Base-by-base conservation (phyloP, 78 protist genomes). In the Dictyostelium firmibasis region DNA sequence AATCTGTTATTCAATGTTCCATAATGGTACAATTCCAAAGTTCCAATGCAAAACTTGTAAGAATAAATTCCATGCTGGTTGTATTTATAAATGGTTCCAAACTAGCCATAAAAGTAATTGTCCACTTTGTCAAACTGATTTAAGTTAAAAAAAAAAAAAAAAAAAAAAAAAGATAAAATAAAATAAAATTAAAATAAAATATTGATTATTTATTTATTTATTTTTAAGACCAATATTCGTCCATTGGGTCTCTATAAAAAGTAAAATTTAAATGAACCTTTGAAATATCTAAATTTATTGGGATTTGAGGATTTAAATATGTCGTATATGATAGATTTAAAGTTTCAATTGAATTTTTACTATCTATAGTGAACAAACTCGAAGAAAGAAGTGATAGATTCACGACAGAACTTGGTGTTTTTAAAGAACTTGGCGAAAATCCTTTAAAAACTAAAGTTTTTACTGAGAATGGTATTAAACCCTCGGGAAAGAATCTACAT, bases 81-180 rank as follows among this genome's bases (percentile, higher is more conserved):
- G 98, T 81, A 84, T 97, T 41, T 97, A 95, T 83, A 95, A 93
- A 57, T 97, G 98, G 98, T 97, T 97, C 91, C 25, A 38, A 27
- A 78, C 96, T 36, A 69, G 89, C 7, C 94, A 92, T 64, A 97
- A 97, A 79, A 72, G 85, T 31, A 77, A 62, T 29, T 97, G 98
- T 75, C 98, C 98, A 33, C 93, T 96, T 72, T 96, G 98, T n/a
- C 50, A 77, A 41, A 77, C 79, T 27, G 75, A 67, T 64, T 64
- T 64, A 64, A 25, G 31, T 64, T 64, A 64, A 64, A 64, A 64
- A 20, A n/a, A n/a, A 8, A 62, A 7, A 62, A 16, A 62, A 3
- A 18, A 0, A n/a, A 3, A 4, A n/a, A n/a, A 18, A 62, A 8
- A 62, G 2, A 62, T 7, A 62, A n/a, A 62, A 4, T 7, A n/a